Base-by-base conservation (phyloP, 2,329 filamentous ascomycete species). In the Blastomyces parvus region DNA sequence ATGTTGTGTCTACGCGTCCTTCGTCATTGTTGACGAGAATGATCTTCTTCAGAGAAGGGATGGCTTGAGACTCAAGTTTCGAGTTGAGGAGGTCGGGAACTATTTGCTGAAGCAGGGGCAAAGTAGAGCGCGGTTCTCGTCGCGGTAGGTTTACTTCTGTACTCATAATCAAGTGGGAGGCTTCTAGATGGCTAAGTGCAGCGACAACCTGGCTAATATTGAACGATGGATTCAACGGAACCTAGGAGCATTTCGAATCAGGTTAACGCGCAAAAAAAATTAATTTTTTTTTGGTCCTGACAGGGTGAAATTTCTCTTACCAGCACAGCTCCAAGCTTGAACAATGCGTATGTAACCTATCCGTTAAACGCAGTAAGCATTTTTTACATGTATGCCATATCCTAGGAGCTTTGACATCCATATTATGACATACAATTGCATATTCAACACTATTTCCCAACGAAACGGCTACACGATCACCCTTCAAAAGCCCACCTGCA, bases 141-240 rank as follows among this genome's bases (percentile, higher is more conserved):
- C 82, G 80, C 0, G 92, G 85, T 7, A 96, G 79, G 68, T 96
- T 93, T 3, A 91, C 94, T 67, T 97, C 91, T 4, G 89, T 85
- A n/a, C 88, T 89, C 60, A 96, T 88, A 65, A 99, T 82, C 58
- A 97, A 81, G 67, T 94, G 83, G 59, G 85, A 82, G 14, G 86
- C 86, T 8, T 80, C 81, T 0, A 99, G 83, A 70, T 96, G 92
- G 9, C 82, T 82, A 36, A 97, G 80, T 0, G 92, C 93, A 2
- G 90, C 84, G 5, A 85, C 80, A 9, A 97, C 86, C 78, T 97
- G 94, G 5, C 79, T 75, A 3, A 85, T 81, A 68, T 91, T 96
- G 80, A 97, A 97, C 1, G 86, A 88, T 25, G 92, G 93, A 74
- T 99, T 97, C 30, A 97, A 78, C 0, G 93, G 94, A n/a, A 96